Evolutionary conservation across 2,329 filamentous ascomycete species (phyloP), one percentile per base, ranked within the genome.

Genomic region (Talaromyces amestolkiae): DNA sequence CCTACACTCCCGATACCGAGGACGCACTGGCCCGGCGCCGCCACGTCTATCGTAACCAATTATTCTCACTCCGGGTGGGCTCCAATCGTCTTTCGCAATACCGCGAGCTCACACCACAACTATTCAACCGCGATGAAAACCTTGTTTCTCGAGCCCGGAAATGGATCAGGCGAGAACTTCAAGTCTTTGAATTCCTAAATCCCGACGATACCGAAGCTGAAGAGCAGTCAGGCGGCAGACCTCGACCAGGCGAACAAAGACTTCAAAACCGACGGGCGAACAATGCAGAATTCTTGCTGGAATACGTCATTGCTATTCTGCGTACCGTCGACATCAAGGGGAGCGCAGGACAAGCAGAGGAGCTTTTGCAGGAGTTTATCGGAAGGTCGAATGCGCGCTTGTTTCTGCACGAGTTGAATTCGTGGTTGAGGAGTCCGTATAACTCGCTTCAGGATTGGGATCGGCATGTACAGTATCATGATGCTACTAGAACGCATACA

Each of bases 391-490:
- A 93, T 75, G 87, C 92, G 1, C 82, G 83, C 19, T 76, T 96
- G 45, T 92, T 98, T 69, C 77, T 97, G 66, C 94, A 98, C 77
- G 94, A 98, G 79, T 77, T 97, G 67, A 85, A 89, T 67, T 86
- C 87, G 11, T 98, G 91, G 87, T 77, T 98, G 70, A 84, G 92
- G 65, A 97, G 93, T 75, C 93, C 93, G 0, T 94, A 87, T 72
- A 82, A 77, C 2, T 87, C 84, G 9, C 77, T 96, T 9, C 83
- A 87, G 61, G 89, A 89, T 56, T 98, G 93, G 92, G 94, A 97
- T 79, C 81, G 84, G 19, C 82, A 87, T 68, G 91, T 93, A 15
- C 91, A 94, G 76, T 96, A 97, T 72, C 71, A 76, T 13, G 74
- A 76, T 49, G 61, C 53, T 24, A 35, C 15, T 10, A 31, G 56